Percentiles rank a stretch among this genome's conserved stretches.
Conservation (phyloP, 2,329 filamentous ascomycete genomes). For the Aspergillus candidus region DNA sequence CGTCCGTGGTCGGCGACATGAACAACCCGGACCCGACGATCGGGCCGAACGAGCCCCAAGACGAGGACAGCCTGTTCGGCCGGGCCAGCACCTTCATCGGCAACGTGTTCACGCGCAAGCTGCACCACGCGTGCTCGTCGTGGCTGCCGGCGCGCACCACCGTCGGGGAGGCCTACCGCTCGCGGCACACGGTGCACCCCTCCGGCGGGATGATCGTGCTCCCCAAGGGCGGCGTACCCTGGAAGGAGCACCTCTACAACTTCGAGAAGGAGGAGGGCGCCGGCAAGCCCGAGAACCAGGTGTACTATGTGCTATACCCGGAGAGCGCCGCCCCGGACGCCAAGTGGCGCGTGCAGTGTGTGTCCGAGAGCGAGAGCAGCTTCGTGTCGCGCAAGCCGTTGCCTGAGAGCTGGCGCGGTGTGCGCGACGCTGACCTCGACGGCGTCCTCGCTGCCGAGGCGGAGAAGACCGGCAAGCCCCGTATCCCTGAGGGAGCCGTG, state of each 20-base stretch:
- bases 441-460: conserved; percentile 41
- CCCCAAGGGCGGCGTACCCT: conserved; percentile 69
- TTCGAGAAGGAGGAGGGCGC: conserved; percentile 60
- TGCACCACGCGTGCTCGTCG: conserved; percentile 65
- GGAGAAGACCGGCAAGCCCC: conserved; percentile 32
- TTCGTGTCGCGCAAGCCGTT: conserved; percentile 90
- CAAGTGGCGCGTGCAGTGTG: conserved; percentile 91
- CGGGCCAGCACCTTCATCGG: conserved; percentile 77
- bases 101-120: conserved; percentile 74
- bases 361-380: conserved; percentile 76
- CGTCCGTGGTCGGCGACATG: conserved; percentile 71
- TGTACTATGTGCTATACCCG: conserved; percentile 86
- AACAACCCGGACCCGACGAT: conserved; percentile 58
- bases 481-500: conserved; percentile 56
- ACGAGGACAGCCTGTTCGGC: conserved; percentile 75
- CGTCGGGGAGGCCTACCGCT: conserved; percentile 68
- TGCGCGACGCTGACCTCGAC: conserved; percentile 79
- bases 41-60: conserved; percentile 56
- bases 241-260: conserved; percentile 93
- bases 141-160: conserved; percentile 85
- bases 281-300: conserved; percentile 46
- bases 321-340: conserved; percentile 68
- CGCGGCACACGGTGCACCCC: conserved; percentile 61
- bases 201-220: conserved; percentile 78
- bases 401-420: conserved; percentile 85